Evolutionary conservation across 345 rosid genomes (phyloP).

Genomic region (Acer saccharum): DNA sequence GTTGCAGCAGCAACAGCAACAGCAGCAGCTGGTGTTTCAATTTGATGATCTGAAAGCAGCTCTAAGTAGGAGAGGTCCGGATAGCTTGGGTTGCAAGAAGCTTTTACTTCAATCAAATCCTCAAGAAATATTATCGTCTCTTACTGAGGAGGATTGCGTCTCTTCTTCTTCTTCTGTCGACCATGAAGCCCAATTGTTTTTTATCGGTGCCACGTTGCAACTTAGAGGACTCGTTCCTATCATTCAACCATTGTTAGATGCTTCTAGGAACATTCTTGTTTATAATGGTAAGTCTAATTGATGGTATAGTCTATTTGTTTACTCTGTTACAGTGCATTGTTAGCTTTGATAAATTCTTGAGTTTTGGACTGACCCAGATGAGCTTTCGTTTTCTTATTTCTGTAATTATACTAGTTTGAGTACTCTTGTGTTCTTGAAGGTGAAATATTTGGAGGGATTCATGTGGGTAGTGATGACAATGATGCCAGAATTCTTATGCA

Average conservation of each 20-base stretch:
- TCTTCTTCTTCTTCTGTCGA: background rate
- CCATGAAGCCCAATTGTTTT: conserved; percentile 46
- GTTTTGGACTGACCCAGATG: background rate
- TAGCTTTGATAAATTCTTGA: background rate
- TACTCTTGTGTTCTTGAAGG: conserved; percentile 38
- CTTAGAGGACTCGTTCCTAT: conserved; percentile 65
- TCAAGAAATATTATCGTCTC: conserved; percentile 20
- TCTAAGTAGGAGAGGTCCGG: conserved; percentile 72
- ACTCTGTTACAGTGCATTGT: no score
- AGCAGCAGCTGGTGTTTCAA: conserved; percentile 40
- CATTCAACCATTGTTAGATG: conserved; percentile 66
- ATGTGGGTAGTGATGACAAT: conserved; percentile 52
- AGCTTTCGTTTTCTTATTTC: background rate
- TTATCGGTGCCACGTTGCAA: conserved; percentile 80
- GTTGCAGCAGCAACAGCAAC: conserved; percentile 23
- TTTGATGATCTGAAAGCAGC: conserved; percentile 59
- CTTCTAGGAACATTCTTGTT: conserved; percentile 56
- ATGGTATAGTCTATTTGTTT: no score
- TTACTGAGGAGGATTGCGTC: conserved; percentile 30
- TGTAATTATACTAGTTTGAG: background rate
- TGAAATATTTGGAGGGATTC: conserved; percentile 77
- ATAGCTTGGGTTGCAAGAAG: conserved; percentile 59
- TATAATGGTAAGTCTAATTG: conserved; percentile 55
- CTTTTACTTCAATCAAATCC: conserved; percentile 39
- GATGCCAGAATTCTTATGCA: conserved; percentile 65